These are phyloP conservation scores for Apiospora arundinis DNA, from an alignment of 2,329 filamentous ascomycete genomes.

Conservation along the genomic window DNA sequence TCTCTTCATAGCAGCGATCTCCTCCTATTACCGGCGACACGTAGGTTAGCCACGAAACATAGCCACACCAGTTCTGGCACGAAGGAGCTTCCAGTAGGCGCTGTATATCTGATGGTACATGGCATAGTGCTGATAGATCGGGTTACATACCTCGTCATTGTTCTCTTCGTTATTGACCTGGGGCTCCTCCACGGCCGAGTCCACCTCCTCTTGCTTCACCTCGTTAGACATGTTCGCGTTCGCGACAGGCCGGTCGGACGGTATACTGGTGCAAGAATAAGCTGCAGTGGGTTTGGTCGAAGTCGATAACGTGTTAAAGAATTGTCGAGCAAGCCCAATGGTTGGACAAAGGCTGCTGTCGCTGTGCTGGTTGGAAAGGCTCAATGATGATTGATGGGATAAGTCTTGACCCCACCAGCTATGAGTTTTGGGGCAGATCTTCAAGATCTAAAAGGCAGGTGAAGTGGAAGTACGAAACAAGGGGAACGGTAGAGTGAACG, in stretches of 20 bases:
- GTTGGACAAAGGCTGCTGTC: slow-evolving; percentile 3
- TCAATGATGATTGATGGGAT: slow-evolving; percentile 13
- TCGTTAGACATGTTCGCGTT: slow-evolving; percentile 9
- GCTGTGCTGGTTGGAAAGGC: background rate
- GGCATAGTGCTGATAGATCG: background rate
- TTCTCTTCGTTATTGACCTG: slow-evolving; percentile 42
- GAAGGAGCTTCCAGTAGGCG: slow-evolving; percentile 25
- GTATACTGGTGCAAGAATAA: background rate
- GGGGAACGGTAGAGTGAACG: background rate
- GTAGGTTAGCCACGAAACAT: slow-evolving; percentile 33
- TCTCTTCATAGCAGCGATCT: slow-evolving; percentile 87
- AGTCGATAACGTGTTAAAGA: background rate
- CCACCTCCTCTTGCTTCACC: slow-evolving; percentile 13
- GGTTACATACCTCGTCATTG: slow-evolving; percentile 54
- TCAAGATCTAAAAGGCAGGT: background rate
- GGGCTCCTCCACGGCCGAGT: slow-evolving; percentile 4
- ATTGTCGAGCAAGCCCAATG: background rate
- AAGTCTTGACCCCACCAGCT: slow-evolving; percentile 17
- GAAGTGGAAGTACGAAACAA: background rate
- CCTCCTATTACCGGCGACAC: slow-evolving; percentile 58
- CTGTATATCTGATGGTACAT: slow-evolving; percentile 28
- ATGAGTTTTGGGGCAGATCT: slow-evolving; percentile 3
- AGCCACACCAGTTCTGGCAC: slow-evolving; percentile 24
- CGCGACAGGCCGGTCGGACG: background rate
- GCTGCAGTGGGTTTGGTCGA: background rate